These are phyloP conservation scores for Fusarium nygamai DNA, from an alignment of 2,329 filamentous ascomycete species.

Conservation along the genomic window DNA sequence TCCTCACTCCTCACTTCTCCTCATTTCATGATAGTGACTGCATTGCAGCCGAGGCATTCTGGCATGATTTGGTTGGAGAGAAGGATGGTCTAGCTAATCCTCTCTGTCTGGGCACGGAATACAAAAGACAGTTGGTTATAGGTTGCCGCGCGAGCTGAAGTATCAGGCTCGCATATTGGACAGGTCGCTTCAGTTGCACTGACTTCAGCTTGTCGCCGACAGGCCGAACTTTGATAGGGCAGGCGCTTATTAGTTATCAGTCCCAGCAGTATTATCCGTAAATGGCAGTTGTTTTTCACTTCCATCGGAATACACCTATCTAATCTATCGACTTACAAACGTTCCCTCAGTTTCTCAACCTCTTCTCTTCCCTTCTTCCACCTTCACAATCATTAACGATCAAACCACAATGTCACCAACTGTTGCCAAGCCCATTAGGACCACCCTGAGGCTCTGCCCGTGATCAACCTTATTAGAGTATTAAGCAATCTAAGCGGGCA, in stretches of 20 bases:
- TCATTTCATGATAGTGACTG: conserved; percentile 7
- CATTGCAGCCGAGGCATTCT: conserved; percentile 11
- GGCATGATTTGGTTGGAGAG: background rate
- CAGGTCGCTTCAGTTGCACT: background rate
- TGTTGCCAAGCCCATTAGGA: background rate
- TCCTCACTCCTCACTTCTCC: background rate
- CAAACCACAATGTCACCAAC: background rate
- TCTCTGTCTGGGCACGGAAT: background rate
- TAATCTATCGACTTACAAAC: conserved; percentile 1
- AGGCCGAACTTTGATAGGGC: conserved; percentile 17
- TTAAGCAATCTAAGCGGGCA: background rate
- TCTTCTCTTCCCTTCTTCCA: background rate
- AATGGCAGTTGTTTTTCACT: conserved; percentile 9
- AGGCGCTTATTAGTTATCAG: conserved; percentile 16
- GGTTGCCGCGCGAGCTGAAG: background rate
- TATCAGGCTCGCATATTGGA: background rate
- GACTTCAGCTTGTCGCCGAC: conserved; percentile 6
- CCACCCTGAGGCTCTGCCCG: conserved; percentile 18
- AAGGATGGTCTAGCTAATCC: background rate
- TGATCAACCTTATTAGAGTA: conserved; percentile 11
- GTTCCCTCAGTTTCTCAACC: background rate
- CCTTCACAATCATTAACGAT: background rate
- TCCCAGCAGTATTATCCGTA: background rate
- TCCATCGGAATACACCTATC: background rate
- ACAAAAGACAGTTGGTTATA: background rate